Evolutionary conservation across 306 rosid genomes (phyloP).

Genomic region (Vigna nakashimae): DNA sequence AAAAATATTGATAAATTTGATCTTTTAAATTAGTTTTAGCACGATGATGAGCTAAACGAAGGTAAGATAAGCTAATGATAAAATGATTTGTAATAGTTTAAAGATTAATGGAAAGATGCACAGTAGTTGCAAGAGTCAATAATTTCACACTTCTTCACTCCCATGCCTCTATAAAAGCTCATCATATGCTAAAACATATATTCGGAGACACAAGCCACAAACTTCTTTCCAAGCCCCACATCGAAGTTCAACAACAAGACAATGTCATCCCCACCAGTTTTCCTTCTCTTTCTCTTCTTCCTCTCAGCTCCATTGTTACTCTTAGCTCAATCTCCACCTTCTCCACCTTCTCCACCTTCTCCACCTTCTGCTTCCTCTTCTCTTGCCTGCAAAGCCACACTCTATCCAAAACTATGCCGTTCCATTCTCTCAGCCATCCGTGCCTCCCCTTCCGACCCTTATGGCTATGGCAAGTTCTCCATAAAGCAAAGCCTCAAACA

Average conservation of each 20-base stretch:
- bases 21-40: too few species aligned
- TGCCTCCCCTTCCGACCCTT: conserved; percentile 68
- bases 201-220: conserved; percentile 5
- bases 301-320: conserved; percentile 41
- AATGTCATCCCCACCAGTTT: conserved; percentile 35
- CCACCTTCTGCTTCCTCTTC: conserved; percentile 4
- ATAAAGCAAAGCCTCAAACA: conserved; percentile 66
- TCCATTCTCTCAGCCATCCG: conserved; percentile 63
- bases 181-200: conserved; percentile 14
- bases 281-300: conserved; percentile 29
- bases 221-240: background rate
- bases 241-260: background rate
- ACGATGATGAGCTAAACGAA: too few species aligned
- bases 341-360: conserved; percentile 15
- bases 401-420: conserved; percentile 84
- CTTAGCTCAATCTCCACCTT: conserved; percentile 40
- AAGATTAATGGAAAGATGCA: too few species aligned
- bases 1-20: too few species aligned
- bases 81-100: too few species aligned
- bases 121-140: background rate
- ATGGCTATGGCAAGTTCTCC: conserved; percentile 62
- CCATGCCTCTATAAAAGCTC: conserved; percentile 39
- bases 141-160: background rate
- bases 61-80: too few species aligned
- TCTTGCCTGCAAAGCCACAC: conserved; percentile 56